Evolutionary conservation across 139 green algal genomes (phyloP).

Genomic region (Chlorella sorokiniana): DNA sequence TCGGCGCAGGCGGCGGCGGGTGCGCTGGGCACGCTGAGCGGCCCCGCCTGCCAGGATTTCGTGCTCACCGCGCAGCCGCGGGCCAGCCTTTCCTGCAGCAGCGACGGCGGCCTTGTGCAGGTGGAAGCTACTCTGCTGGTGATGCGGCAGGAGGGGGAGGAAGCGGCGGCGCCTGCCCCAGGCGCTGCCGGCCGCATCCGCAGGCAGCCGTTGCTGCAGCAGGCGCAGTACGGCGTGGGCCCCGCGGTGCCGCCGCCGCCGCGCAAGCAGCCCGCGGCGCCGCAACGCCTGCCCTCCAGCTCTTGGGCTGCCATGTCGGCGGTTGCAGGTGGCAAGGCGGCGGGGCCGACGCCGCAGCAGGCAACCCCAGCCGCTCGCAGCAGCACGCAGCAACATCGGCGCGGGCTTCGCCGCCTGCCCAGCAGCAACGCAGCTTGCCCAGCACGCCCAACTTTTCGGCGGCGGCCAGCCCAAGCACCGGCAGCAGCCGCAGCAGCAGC

Average conservation of each 20-base stretch:
- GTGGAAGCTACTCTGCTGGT: conserved; percentile 58
- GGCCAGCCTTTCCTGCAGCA: not conserved
- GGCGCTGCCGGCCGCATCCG: not conserved
- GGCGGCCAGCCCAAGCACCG: not conserved
- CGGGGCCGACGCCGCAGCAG: not conserved
- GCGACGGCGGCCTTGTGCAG: conserved; percentile 29
- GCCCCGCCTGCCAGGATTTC: conserved; percentile 70
- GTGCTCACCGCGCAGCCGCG: conserved; percentile 62
- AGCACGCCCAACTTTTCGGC: no score
- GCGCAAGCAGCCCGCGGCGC: not conserved
- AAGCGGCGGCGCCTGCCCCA: not conserved
- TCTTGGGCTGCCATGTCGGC: conserved; percentile 68
- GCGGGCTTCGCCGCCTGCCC: not conserved
- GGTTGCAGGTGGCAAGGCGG: conserved; percentile 2
- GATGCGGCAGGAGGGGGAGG: conserved; percentile 23
- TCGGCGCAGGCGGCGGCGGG: conserved; percentile 56
- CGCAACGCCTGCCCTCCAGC: conserved; percentile 34
- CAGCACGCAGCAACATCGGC: not conserved
- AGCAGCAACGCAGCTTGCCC: no score
- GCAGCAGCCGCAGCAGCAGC: not conserved
- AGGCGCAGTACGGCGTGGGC: not conserved
- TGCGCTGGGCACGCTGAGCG: conserved; percentile 51
- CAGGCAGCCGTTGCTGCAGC: not conserved
- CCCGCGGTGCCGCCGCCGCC: not conserved
- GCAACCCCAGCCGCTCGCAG: not conserved